phyloP scores from a whole-genome alignment of 768 basidiomycete genomes.

The Phanerodontia chrysosporium region DNA sequence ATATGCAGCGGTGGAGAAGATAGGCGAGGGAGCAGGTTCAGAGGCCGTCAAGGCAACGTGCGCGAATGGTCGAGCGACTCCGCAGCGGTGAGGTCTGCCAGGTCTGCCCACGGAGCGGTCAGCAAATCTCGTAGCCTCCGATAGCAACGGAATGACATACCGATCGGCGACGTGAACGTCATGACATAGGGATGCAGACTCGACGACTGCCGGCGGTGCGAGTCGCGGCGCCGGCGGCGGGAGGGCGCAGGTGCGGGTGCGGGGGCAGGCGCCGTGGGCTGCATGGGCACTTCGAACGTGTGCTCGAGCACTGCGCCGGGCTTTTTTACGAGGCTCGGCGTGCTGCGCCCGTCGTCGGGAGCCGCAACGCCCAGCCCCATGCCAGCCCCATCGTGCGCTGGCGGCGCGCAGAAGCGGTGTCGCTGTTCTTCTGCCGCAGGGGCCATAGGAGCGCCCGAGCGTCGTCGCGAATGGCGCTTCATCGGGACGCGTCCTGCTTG shows the following conservation, averaged over 20 bases:
- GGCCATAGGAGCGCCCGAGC: background rate
- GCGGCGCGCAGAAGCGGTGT: conserved; percentile 1
- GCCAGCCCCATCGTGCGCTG: background rate
- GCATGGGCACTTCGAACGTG: background rate
- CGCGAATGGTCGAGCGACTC: conserved; percentile 15
- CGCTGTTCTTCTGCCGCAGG: background rate
- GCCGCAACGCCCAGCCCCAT: background rate
- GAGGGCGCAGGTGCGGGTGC: background rate
- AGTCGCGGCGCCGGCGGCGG: background rate
- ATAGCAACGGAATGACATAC: conserved; percentile 15
- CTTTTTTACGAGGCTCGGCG: conserved; percentile 1
- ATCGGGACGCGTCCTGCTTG: background rate
- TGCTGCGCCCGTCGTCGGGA: background rate
- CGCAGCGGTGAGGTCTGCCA: conserved; percentile 17
- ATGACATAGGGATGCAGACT: conserved; percentile 30
- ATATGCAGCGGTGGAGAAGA: too few relatives aligned
- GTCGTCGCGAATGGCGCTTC: conserved; percentile 9
- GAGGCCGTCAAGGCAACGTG: conserved; percentile 8
- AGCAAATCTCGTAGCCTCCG: background rate
- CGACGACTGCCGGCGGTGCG: conserved; percentile 9
- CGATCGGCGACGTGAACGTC: conserved; percentile 37
- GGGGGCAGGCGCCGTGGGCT: background rate
- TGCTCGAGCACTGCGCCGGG: background rate
- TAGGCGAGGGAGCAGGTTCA: background rate
- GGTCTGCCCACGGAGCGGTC: conserved; percentile 10